Evolutionary conservation across 139 green algal species (phyloP).

Genomic region (Chlorella vulgaris): DNA sequence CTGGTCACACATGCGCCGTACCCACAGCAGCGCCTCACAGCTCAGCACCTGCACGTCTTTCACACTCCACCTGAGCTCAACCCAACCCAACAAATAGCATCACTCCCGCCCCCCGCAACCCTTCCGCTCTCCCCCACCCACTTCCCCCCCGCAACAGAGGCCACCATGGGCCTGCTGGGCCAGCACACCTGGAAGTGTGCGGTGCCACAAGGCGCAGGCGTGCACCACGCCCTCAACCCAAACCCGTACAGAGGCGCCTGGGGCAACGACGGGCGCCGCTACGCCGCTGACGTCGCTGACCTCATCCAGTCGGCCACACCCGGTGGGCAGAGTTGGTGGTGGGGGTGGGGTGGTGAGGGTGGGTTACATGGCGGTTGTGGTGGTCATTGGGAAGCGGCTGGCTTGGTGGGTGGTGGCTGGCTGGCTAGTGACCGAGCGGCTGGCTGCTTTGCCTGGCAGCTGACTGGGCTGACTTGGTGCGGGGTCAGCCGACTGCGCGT

Average conservation of each 20-base stretch:
- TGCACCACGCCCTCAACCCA: constrained; percentile 91
- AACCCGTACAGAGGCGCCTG: constrained; percentile 91
- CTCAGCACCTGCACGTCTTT: too few species aligned
- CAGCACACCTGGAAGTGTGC: constrained; percentile 91
- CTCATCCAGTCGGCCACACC: constrained; percentile 66
- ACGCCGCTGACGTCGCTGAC: constrained; percentile 76
- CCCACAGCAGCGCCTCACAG: too few species aligned
- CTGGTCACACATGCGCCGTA: too few species aligned
- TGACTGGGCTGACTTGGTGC: too few species aligned
- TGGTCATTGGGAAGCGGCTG: too few species aligned
- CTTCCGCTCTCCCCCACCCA: neutral
- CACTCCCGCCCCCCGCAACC: neutral
- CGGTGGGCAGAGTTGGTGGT: constrained; percentile 16
- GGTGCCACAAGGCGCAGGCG: constrained; percentile 70
- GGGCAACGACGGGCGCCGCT: constrained; percentile 82
- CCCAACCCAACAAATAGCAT: too few species aligned
- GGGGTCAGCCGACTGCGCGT: too few species aligned
- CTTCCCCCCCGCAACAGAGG: constrained; percentile 29
- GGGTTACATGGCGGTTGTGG: neutral
- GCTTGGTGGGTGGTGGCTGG: too few species aligned
- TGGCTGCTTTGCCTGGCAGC: too few species aligned
- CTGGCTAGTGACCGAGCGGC: too few species aligned
- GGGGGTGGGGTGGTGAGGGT: neutral
- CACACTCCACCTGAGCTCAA: too few species aligned
- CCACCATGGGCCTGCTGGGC: constrained; percentile 89